A percentile compares a stretch with the other conserved stretches of the same genome.
Conservation (phyloP, 2,329 filamentous ascomycete species). For the Penicillium sp. region DNA sequence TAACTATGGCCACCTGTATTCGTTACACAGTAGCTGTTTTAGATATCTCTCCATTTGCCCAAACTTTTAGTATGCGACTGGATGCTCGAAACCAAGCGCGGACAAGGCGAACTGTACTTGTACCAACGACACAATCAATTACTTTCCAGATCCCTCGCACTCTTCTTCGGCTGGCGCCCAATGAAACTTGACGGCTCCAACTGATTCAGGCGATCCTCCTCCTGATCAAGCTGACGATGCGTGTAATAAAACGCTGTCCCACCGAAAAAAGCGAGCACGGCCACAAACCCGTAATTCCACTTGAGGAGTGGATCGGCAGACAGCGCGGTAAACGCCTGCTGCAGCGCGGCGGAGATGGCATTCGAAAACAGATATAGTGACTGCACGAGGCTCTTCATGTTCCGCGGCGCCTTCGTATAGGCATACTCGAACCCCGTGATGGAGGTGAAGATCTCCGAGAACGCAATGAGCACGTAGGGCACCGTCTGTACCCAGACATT, state of each 20-base stretch:
- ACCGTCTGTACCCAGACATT: conserved; percentile 64
- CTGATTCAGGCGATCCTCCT: conserved; percentile 71
- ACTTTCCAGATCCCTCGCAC: not conserved
- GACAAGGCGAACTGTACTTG: not conserved
- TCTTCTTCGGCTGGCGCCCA: conserved; percentile 8
- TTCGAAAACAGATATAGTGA: conserved; percentile 72
- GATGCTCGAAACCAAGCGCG: not conserved
- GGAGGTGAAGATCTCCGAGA: conserved; percentile 62
- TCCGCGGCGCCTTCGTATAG: conserved; percentile 75
- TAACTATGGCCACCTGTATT: not conserved
- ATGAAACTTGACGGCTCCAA: conserved; percentile 30
- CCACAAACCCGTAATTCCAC: conserved; percentile 73
- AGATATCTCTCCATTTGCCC: not conserved
- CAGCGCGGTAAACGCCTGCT: conserved; percentile 68
- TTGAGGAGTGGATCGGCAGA: conserved; percentile 69
- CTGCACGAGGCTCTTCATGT: conserved; percentile 72
- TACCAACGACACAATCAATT: not conserved
- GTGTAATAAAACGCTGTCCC: conserved; percentile 70
- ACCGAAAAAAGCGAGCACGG: conserved; percentile 66
- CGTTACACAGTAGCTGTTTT: not conserved
- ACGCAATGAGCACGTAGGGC: conserved; percentile 57
- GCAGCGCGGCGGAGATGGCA: conserved; percentile 70
- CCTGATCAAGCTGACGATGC: conserved; percentile 65
- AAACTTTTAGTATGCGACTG: not conserved
- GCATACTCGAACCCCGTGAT: conserved; percentile 73